A percentile compares a stretch with the other conserved stretches of the same genome.
phyloP scores from a whole-genome alignment of 164 flowering plant genomes.

The Vitis rupestris region DNA sequence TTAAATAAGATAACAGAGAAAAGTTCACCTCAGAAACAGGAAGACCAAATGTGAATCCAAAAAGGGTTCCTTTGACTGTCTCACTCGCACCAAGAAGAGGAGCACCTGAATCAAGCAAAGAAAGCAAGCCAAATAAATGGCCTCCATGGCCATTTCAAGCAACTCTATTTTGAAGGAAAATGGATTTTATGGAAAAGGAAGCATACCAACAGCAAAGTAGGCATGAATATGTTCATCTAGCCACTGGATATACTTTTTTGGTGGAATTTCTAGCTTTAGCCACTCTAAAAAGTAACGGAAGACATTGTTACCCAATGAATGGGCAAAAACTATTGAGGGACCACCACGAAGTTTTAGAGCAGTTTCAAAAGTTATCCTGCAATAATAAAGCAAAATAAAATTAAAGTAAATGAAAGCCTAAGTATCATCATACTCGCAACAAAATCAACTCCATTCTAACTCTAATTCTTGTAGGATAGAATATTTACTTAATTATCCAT shows the following conservation, averaged over 20 bases:
- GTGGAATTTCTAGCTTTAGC: conserved; percentile 97
- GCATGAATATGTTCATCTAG: conserved; percentile 97
- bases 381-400: not conserved
- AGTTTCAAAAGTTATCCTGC: conserved; percentile 94
- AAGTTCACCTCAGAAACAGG: conserved; percentile 82
- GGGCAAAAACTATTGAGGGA: conserved; percentile 93
- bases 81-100: conserved; percentile 90
- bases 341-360: conserved; percentile 96
- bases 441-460: not conserved
- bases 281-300: conserved; percentile 97
- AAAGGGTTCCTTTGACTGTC: conserved; percentile 71
- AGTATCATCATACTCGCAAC: not conserved
- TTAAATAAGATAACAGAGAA: conserved; percentile 3
- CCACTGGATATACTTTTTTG: conserved; percentile 79
- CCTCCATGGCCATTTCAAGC: conserved; percentile 3
- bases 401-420: not conserved
- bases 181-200: conserved; percentile 5
- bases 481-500: no score
- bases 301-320: conserved; percentile 93
- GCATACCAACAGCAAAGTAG: conserved; percentile 95
- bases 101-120: conserved; percentile 52
- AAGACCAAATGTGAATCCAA: conserved; percentile 85
- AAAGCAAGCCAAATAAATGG: conserved; percentile 4
- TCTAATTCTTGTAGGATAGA: not conserved
- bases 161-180: conserved; percentile 8